Evolutionary conservation across 257 asterid genomes (phyloP).

Genomic region (Penstemon barbatus): DNA sequence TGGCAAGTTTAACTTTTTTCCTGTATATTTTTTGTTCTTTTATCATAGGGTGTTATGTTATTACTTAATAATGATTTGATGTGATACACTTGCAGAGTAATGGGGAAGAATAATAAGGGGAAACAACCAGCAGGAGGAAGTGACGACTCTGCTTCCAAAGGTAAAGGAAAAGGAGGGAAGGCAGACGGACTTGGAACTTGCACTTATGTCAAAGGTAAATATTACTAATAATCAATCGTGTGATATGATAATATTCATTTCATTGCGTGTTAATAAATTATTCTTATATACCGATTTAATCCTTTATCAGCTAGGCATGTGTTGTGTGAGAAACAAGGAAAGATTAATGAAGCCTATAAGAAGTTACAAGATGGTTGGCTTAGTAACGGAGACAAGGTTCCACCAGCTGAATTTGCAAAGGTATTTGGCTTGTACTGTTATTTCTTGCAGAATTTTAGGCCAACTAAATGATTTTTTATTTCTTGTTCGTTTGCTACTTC

Average conservation of each 20-base stretch:
- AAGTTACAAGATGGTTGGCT: conserved; percentile 98
- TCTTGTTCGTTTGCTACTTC: background rate
- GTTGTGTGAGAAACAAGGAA: conserved; percentile 97
- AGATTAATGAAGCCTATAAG: conserved; percentile 97
- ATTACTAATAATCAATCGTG: background rate
- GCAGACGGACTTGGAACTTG: conserved; percentile 92
- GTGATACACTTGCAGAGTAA: conserved; percentile 30
- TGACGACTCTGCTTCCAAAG: conserved; percentile 77
- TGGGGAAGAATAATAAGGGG: conserved; percentile 94
- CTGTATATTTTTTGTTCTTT: background rate
- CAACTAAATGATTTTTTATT: background rate
- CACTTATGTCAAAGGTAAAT: conserved; percentile 85
- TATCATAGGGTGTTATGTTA: background rate
- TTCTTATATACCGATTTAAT: conserved; percentile 3
- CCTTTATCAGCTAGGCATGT: conserved; percentile 79
- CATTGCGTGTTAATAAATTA: background rate
- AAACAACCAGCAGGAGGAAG: conserved; percentile 88
- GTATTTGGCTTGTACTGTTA: conserved; percentile 34
- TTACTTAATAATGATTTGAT: conserved; percentile 19
- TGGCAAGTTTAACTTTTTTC: background rate
- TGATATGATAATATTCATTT: background rate
- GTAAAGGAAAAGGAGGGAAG: conserved; percentile 85
- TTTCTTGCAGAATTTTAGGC: conserved; percentile 13
- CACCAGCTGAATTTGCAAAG: conserved; percentile 99
- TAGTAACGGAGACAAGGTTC: conserved; percentile 89